These are phyloP conservation scores for Tuber melanosporum DNA, from an alignment of 495 filamentous ascomycete genomes.

Conservation along the genomic window DNA sequence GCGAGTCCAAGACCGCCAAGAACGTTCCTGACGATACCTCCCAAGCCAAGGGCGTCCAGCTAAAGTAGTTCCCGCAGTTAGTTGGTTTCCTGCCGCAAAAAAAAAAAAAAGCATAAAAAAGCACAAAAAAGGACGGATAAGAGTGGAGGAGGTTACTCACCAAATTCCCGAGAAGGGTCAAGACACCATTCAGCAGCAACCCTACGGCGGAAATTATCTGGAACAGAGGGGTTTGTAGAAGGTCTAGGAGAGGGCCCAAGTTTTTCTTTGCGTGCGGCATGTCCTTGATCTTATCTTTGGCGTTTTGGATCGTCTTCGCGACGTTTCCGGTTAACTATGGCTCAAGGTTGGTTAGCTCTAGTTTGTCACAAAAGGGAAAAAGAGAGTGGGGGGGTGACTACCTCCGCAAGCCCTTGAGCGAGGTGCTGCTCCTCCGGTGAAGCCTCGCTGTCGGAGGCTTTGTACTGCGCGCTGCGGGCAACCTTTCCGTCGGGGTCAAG, in stretches of 20 bases:
- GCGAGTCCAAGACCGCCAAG: slow-evolving; percentile 74
- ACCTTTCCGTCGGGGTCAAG: slow-evolving; percentile 86
- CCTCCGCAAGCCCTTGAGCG: slow-evolving; percentile 73
- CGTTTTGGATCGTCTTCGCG: slow-evolving; percentile 73
- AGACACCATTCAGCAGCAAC: slow-evolving; percentile 71
- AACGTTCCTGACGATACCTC: slow-evolving; percentile 69
- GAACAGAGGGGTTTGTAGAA: slow-evolving; percentile 76
- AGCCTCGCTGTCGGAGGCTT: slow-evolving; percentile 71
- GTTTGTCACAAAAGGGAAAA: slow-evolving; percentile 29
- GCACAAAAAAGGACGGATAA: not conserved
- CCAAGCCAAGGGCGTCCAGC: slow-evolving; percentile 77
- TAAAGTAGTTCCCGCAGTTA: slow-evolving; percentile 13
- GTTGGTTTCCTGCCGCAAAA: not conserved
- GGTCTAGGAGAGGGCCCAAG: slow-evolving; percentile 78
- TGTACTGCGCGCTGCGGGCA: slow-evolving; percentile 76
- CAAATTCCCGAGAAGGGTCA: slow-evolving; percentile 72
- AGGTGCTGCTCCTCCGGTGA: slow-evolving; percentile 80
- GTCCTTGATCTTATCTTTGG: slow-evolving; percentile 75
- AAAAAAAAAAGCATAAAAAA: not conserved
- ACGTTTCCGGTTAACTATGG: slow-evolving; percentile 51
- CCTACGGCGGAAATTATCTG: slow-evolving; percentile 92
- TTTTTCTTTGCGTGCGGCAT: slow-evolving; percentile 94
- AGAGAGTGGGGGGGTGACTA: slow-evolving; percentile 48
- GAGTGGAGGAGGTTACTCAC: slow-evolving; percentile 35
- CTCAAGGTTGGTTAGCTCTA: not conserved